A percentile compares a stretch with the other conserved stretches of the same genome.
These are phyloP conservation scores for Ogataea sp. DNA, from an alignment of 805 yeast genomes.

Conservation along the genomic window DNA sequence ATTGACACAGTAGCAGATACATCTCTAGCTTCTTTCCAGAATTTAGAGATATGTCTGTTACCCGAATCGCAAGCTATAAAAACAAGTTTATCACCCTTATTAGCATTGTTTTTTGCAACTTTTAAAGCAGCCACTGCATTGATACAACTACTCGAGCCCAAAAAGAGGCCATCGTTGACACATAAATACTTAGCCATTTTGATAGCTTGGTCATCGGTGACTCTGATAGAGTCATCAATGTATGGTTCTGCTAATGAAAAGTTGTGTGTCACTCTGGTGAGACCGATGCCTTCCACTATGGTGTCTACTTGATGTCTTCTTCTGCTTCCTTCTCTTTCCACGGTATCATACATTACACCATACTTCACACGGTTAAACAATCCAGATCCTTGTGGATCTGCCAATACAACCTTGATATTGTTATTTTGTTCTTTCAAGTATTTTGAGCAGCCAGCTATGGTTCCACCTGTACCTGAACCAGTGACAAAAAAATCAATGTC, in stretches of 20 bases:
- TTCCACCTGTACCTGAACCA: slow-evolving; percentile 97
- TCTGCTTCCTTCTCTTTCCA: slow-evolving; percentile 88
- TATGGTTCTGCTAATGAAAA: slow-evolving; percentile 60
- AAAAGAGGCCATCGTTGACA: slow-evolving; percentile 78
- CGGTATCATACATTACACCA: slow-evolving; percentile 90
- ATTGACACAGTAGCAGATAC: slow-evolving; percentile 28
- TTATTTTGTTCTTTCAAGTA: slow-evolving; percentile 51
- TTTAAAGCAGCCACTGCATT: slow-evolving; percentile 85
- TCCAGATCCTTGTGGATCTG: slow-evolving; percentile 97
- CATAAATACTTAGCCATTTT: slow-evolving; percentile 83
- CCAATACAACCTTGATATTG: slow-evolving; percentile 49
- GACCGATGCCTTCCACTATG: slow-evolving; percentile 86
- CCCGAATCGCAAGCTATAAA: slow-evolving; percentile 93
- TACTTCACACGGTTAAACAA: slow-evolving; percentile 73
- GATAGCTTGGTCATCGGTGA: slow-evolving; percentile 72
- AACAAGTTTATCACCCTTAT: slow-evolving; percentile 61
- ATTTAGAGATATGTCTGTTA: slow-evolving; percentile 79
- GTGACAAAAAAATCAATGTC: slow-evolving; percentile 69
- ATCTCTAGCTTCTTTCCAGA: slow-evolving; percentile 68
- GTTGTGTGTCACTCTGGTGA: slow-evolving; percentile 79
- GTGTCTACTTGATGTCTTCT: slow-evolving; percentile 97
- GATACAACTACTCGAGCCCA: slow-evolving; percentile 91
- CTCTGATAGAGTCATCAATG: slow-evolving; percentile 75
- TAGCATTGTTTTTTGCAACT: slow-evolving; percentile 31
- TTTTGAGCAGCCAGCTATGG: slow-evolving; percentile 84